phyloP scores from a whole-genome alignment of 2,329 filamentous ascomycete genomes.

The Myriangium duriaei region DNA sequence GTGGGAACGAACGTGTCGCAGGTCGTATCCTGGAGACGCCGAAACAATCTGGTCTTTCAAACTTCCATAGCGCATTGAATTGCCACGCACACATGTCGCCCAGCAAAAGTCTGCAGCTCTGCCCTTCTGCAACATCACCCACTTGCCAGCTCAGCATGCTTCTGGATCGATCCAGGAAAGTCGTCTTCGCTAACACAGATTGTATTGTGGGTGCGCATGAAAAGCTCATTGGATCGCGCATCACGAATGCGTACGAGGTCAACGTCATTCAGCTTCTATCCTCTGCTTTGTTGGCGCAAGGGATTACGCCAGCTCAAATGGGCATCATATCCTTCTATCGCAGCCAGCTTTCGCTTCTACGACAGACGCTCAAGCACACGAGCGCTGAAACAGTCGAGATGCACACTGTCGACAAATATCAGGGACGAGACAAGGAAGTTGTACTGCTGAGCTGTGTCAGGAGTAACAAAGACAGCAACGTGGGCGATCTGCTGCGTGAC shows the following conservation, averaged over 20 bases:
- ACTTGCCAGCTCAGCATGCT: conserved; percentile 68
- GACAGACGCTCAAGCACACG: conserved; percentile 47
- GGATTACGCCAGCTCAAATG: conserved; percentile 63
- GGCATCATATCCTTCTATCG: conserved; percentile 97
- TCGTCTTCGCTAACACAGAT: conserved; percentile 86
- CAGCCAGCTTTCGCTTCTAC: conserved; percentile 74
- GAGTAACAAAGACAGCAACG: conserved; percentile 66
- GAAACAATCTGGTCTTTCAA: conserved; percentile 23
- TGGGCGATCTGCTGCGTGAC: conserved; percentile 86
- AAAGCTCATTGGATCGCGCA: conserved; percentile 66
- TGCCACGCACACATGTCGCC: conserved; percentile 7
- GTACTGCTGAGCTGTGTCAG: conserved; percentile 79
- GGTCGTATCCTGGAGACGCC: conserved; percentile 56
- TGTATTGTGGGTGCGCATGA: conserved; percentile 53
- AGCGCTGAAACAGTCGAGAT: conserved; percentile 60
- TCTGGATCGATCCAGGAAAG: conserved; percentile 57
- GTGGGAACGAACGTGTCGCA: conserved; percentile 68
- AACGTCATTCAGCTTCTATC: conserved; percentile 69
- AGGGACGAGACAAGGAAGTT: conserved; percentile 90
- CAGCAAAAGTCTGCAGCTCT: conserved; percentile 32
- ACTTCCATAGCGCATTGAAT: conserved; percentile 21
- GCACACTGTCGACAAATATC: conserved; percentile 94
- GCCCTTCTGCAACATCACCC: conserved; percentile 35
- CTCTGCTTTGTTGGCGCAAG: conserved; percentile 60
- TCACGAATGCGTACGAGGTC: conserved; percentile 78